Percentiles rank a stretch among this genome's conserved stretches.
Conservation (phyloP, 768 basidiomycete species). For the Mycena pura region DNA sequence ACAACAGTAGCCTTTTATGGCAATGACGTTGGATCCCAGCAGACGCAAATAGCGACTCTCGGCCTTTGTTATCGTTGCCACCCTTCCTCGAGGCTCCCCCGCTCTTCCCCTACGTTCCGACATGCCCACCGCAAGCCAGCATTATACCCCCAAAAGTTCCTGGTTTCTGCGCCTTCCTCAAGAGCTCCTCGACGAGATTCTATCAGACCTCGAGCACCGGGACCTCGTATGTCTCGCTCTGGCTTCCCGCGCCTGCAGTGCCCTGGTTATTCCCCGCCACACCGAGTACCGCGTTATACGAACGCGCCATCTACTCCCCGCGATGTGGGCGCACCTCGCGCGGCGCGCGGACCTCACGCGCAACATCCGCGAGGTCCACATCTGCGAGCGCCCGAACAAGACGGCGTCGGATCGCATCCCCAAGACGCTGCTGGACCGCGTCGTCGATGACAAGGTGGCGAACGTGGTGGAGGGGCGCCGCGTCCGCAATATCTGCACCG, state of each 20-base stretch:
- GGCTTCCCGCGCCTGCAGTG: conserved; percentile 45
- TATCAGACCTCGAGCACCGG: conserved; percentile 50
- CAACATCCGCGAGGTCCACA: conserved; percentile 53
- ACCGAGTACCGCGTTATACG: conserved; percentile 57
- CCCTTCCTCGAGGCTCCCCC: not conserved
- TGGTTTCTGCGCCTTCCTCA: conserved; percentile 46
- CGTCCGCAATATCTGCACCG: conserved; percentile 46
- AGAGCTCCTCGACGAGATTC: conserved; percentile 55
- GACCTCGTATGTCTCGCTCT: conserved; percentile 54
- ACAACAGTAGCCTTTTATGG: not conserved
- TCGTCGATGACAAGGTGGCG: conserved; percentile 29
- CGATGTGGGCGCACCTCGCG: conserved; percentile 59
- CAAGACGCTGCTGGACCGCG: conserved; percentile 41
- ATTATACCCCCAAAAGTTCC: not conserved
- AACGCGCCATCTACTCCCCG: conserved; percentile 45
- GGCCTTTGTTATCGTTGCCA: not conserved
- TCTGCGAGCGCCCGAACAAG: conserved; percentile 47
- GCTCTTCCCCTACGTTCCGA: not conserved
- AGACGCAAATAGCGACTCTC: conserved; percentile 8
- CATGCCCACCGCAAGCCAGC: not conserved
- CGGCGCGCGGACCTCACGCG: conserved; percentile 54
- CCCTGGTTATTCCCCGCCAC: conserved; percentile 52
- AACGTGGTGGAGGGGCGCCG: conserved; percentile 40
- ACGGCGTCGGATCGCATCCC: conserved; percentile 50
- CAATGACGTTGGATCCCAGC: conserved; percentile 7